Percentiles rank a stretch among this genome's conserved stretches.
These are phyloP conservation scores for Trichocomaceae sp. DNA, from an alignment of 2,329 filamentous ascomycete species.

Conservation along the genomic window DNA sequence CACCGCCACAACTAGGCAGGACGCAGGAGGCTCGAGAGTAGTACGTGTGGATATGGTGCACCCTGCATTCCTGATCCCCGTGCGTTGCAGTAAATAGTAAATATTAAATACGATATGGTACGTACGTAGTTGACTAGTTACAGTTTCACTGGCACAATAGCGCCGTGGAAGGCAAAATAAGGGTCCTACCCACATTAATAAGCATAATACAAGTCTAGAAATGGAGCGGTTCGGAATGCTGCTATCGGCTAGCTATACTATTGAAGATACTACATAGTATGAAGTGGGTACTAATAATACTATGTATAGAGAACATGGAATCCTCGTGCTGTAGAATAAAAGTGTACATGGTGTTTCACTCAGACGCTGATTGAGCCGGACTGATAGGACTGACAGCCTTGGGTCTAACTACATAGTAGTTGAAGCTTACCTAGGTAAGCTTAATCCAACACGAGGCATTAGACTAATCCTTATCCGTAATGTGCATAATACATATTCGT, in stretches of 20 bases:
- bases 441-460: slow-evolving; percentile 40
- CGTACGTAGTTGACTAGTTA: no score
- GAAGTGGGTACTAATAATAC: not conserved
- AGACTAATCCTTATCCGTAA: not conserved
- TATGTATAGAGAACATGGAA: not conserved
- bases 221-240: not conserved
- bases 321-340: no score
- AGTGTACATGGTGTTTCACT: no score
- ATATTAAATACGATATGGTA: not conserved
- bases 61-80: not conserved
- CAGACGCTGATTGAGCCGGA: no score
- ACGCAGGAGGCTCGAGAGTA: not conserved
- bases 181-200: not conserved
- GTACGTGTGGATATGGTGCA: not conserved
- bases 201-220: not conserved
- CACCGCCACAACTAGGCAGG: slow-evolving; percentile 3
- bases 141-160: not conserved
- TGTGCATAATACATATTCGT: not conserved
- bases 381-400: slow-evolving; percentile 12
- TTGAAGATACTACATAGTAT: not conserved
- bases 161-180: not conserved
- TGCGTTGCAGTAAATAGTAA: not conserved
- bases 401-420: no score
- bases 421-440: slow-evolving; percentile 41
- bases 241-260: no score